Evolutionary conservation across 2,329 filamentous ascomycete species (phyloP).

Genomic region (Neoscytalidium dimidiatum): DNA sequence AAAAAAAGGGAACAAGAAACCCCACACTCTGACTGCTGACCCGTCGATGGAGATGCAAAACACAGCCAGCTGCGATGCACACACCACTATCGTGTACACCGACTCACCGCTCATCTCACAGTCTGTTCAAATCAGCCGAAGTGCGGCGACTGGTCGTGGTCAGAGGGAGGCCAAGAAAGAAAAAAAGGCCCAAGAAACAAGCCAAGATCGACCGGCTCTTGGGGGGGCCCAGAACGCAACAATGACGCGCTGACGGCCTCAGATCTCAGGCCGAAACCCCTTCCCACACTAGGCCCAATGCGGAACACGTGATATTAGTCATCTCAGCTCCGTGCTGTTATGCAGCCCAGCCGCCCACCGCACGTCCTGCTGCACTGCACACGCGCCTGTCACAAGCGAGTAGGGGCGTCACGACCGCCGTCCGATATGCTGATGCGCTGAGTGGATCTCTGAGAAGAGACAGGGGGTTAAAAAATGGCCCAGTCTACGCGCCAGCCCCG

Average conservation of each 20-base stretch:
- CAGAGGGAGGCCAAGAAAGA: neutral
- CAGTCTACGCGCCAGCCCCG: slow-evolving; percentile 12
- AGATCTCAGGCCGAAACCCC: too few species aligned
- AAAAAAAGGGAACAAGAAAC: neutral
- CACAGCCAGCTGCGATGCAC: neutral
- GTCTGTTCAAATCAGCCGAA: neutral
- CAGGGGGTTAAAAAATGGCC: slow-evolving; percentile 9
- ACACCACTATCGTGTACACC: neutral
- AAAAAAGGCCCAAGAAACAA: neutral
- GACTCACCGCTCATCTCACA: neutral
- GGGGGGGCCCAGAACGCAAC: neutral
- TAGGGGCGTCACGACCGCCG: neutral
- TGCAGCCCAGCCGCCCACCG: neutral
- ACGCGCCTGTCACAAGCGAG: neutral
- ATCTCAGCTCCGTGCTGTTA: neutral
- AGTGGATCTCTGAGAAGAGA: neutral
- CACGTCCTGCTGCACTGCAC: neutral
- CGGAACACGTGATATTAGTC: neutral
- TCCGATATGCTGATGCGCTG: neutral
- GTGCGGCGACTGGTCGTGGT: neutral
- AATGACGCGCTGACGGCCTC: neutral
- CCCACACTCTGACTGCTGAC: neutral
- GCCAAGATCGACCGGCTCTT: too few species aligned
- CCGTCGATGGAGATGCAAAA: neutral
- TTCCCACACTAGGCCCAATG: neutral